Conservation (phyloP, 2,329 filamentous ascomycete species). For the Elsinoe arachidis region DNA sequence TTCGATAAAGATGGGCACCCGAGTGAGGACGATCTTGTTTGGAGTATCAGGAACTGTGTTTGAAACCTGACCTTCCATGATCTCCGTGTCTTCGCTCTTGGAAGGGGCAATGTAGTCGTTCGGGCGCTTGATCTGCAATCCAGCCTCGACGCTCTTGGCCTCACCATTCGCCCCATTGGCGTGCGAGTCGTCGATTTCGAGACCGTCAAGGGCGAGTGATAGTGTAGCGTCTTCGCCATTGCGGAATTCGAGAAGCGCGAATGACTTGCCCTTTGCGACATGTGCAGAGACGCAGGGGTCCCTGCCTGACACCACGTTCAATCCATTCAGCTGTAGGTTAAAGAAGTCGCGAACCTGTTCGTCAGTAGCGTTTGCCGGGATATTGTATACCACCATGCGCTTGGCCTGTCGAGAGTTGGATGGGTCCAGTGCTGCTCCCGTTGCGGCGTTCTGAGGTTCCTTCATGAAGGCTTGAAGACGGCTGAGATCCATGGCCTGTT, state of each 20-base stretch:
- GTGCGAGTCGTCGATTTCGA: conserved; percentile 71
- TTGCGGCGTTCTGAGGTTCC: conserved; percentile 64
- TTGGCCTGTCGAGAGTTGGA: conserved; percentile 91
- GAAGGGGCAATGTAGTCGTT: conserved; percentile 96
- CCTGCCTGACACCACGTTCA: conserved; percentile 76
- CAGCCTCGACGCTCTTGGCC: conserved; percentile 45
- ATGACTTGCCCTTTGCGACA: conserved; percentile 66
- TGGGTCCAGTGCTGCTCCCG: conserved; percentile 75
- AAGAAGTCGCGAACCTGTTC: conserved; percentile 76
- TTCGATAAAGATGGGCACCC: conserved; percentile 77
- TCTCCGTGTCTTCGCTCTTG: conserved; percentile 61
- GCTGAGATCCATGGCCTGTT: conserved; percentile 89
- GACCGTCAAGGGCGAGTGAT: conserved; percentile 80
- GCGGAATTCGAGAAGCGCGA: conserved; percentile 88
- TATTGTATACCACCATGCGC: conserved; percentile 78
- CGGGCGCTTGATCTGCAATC: conserved; percentile 72
- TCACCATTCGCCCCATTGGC: conserved; percentile 41
- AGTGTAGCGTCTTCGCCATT: conserved; percentile 80
- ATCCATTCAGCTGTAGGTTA: conserved; percentile 91
- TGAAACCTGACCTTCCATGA: conserved; percentile 68
- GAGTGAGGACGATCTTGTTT: conserved; percentile 89
- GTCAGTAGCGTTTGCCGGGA: conserved; percentile 64
- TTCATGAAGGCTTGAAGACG: conserved; percentile 94
- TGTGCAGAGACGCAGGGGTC: conserved; percentile 83
- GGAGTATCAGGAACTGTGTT: conserved; percentile 80